Evolutionary conservation across 1,139 yeast species (phyloP), one percentile per base, ranked within the genome.

Genomic region (Saccharomyces hybrid): DNA sequence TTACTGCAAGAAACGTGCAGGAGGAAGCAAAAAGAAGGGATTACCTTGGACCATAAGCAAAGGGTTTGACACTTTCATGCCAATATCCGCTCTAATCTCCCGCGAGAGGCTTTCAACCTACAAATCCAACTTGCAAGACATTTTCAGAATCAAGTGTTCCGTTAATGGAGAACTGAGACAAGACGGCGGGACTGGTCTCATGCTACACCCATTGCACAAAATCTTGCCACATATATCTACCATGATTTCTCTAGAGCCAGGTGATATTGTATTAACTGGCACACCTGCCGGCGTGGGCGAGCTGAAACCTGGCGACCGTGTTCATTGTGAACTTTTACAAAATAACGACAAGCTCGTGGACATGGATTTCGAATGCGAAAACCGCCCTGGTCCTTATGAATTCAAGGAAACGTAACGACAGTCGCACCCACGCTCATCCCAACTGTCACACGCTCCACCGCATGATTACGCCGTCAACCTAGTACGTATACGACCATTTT

Each of bases 241-340:
- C 16, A 84, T 89, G 62, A 91, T 93, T 95, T 88, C 97, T 2
- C 76, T 93, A 56, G 83, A 90, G 64, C 85, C 89, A 57, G 97
- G 97, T 26, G 98, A 93, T 68, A 78, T 93, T 62, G 85, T 93
- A 56, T 77, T 91, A 57, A 93, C 98, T 0, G 99, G 99, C 12
- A 93, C 99, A 1, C 99, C 99, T 49, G 89, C 91, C 71, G 99
- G 99, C n/a, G 99, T 93, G 9, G 97, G 98, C 11, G 75, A 78
- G 42, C 74, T 91, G 50, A 72, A 70, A 8, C 86, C 95, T 0
- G 98, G 97, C 6, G 98, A 93, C 69, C 71, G 71, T 49, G 76
- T 93, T 44, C 77, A 77, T 53, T 96, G 95, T 9, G 78, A 79
- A 59, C 71, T 87, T 60, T 73, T 71, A 38, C 79, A 78, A 47